Evolutionary conservation across 805 yeast genomes (phyloP).

Genomic region (Sungouiozyma intestinalis): DNA sequence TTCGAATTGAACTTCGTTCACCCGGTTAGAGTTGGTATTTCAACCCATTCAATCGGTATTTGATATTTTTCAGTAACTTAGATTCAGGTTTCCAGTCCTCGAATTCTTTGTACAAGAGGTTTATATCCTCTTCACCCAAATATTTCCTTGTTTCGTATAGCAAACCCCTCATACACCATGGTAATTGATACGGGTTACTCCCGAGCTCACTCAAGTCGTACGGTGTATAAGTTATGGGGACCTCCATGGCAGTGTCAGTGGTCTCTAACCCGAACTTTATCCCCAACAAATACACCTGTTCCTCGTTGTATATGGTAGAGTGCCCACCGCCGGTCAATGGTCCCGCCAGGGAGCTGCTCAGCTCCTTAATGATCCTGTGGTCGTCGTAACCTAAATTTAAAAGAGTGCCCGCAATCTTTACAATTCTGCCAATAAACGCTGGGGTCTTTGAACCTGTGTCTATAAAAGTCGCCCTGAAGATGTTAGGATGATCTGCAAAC

Average conservation of each 20-base stretch:
- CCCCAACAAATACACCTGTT: constrained; percentile 74
- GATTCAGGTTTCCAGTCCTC: constrained; percentile 83
- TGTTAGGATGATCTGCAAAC: constrained; percentile 80
- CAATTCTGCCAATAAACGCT: constrained; percentile 61
- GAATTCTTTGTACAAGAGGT: constrained; percentile 54
- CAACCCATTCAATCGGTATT: constrained; percentile 61
- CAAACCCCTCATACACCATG: constrained; percentile 88
- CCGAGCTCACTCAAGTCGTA: constrained; percentile 60
- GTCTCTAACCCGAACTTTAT: constrained; percentile 68
- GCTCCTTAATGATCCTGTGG: constrained; percentile 76
- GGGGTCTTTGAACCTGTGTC: constrained; percentile 78
- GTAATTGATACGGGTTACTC: constrained; percentile 73
- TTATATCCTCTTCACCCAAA: constrained; percentile 47
- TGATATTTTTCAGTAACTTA: constrained; percentile 71
- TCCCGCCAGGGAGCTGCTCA: constrained; percentile 74
- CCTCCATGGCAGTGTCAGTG: constrained; percentile 40
- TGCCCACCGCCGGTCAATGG: constrained; percentile 94
- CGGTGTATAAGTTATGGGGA: constrained; percentile 29
- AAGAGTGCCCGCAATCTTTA: constrained; percentile 61
- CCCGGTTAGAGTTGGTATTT: constrained; percentile 11
- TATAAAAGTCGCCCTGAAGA: constrained; percentile 79
- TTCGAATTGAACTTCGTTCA: neutral
- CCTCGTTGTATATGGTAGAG: constrained; percentile 77
- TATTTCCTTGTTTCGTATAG: constrained; percentile 51
- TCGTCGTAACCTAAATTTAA: constrained; percentile 74